Evolutionary conservation across 2,329 filamentous ascomycete species (phyloP).

Genomic region (Rachicladosporium sp.): DNA sequence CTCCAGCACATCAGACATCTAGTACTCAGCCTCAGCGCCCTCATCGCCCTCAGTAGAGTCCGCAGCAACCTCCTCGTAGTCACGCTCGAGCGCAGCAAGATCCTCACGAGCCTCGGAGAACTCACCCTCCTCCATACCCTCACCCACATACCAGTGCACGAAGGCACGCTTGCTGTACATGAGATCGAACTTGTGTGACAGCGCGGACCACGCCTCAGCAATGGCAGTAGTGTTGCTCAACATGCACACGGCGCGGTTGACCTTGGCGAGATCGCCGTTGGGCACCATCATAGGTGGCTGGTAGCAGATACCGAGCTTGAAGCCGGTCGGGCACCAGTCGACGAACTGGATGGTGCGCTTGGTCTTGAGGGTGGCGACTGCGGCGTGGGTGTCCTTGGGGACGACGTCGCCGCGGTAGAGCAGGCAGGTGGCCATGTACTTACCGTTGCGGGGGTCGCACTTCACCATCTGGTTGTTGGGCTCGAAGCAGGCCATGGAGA

Average conservation of each 20-base stretch:
- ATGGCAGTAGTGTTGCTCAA: constrained; percentile 98
- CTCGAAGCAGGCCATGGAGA: constrained; percentile 98
- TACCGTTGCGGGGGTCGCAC: constrained; percentile 95
- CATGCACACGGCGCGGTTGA: constrained; percentile 98
- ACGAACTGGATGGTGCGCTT: constrained; percentile 99
- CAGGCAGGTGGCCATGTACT: constrained; percentile 99
- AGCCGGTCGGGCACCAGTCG: constrained; percentile 99
- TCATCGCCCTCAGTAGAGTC: constrained; percentile 86
- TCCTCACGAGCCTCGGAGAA: constrained; percentile 99
- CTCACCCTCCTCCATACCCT: constrained; percentile 99
- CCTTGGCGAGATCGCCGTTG: constrained; percentile 94
- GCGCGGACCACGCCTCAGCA: constrained; percentile 91
- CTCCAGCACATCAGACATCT: constrained; percentile 26
- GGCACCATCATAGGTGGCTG: constrained; percentile 92
- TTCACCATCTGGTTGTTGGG: constrained; percentile 99
- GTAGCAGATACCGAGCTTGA: constrained; percentile 99
- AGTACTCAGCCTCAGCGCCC: constrained; percentile 82
- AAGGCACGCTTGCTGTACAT: constrained; percentile 99
- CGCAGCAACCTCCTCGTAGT: constrained; percentile 97
- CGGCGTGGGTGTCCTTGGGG: constrained; percentile 83
- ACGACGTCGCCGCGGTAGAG: constrained; percentile 98
- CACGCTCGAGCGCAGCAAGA: constrained; percentile 90
- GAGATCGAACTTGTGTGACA: constrained; percentile 97
- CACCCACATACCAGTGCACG: constrained; percentile 99
- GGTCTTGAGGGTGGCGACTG: constrained; percentile 94